phyloP scores from a whole-genome alignment of 2,329 filamentous ascomycete species.

The Ophiocordyceps australis region DNA sequence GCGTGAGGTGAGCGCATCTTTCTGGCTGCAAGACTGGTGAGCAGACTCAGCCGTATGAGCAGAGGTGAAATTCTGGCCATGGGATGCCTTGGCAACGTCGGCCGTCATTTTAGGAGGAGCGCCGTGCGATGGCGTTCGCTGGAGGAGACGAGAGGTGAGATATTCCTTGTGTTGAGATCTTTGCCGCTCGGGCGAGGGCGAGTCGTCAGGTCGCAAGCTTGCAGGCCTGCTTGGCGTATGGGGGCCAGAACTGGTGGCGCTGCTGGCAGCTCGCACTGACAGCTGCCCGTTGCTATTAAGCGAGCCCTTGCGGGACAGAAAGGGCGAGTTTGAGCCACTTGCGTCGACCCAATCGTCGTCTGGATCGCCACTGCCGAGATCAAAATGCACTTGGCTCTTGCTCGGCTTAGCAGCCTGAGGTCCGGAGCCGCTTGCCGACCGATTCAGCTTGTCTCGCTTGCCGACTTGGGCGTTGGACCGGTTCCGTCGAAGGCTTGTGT shows the following conservation, averaged over 20 bases:
- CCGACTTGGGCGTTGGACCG: conserved; percentile 37
- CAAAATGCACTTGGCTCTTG: conserved; percentile 42
- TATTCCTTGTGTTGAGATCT: conserved; percentile 40
- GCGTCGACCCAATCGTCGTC: conserved; percentile 39
- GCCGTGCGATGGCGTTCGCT: conserved; percentile 42
- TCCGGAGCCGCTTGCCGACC: conserved; percentile 29
- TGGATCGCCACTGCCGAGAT: conserved; percentile 32
- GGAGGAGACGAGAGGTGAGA: conserved; percentile 48
- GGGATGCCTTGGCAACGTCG: conserved; percentile 28
- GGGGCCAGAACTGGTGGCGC: conserved; percentile 15
- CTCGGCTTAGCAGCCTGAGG: conserved; percentile 19
- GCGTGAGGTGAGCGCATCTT: conserved; percentile 36
- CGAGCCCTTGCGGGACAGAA: conserved; percentile 26
- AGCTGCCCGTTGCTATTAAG: conserved; percentile 29
- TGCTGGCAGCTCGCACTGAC: conserved; percentile 19
- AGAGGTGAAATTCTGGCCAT: too few species aligned
- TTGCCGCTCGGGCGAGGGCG: conserved; percentile 18
- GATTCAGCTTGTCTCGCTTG: conserved; percentile 34
- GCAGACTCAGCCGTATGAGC: too few species aligned
- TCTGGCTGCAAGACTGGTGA: too few species aligned
- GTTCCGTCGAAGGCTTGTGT: conserved; percentile 39
- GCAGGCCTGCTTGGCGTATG: conserved; percentile 12
- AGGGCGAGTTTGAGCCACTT: conserved; percentile 42
- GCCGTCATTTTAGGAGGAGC: conserved; percentile 47
- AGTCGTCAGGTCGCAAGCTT: conserved; percentile 2